Percentiles rank a stretch among this genome's conserved stretches.
Evolutionary conservation across 2,329 filamentous ascomycete genomes (phyloP).

Genomic region (Aspergillus sp.): DNA sequence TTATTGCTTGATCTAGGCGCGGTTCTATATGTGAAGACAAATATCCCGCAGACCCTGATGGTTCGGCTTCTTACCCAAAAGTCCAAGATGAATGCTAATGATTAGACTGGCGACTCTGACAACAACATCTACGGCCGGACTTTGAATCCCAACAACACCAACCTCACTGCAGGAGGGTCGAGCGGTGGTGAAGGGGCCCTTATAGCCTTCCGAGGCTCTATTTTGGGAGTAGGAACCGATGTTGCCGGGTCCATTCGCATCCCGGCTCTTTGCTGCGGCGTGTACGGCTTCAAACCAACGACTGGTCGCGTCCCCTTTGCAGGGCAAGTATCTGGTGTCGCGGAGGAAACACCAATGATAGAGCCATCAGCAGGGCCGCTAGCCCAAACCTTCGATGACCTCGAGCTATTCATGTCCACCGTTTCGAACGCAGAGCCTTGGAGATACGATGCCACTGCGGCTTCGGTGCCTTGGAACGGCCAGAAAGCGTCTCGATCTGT

Average conservation of each 20-base stretch:
- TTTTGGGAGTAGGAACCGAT: conserved; percentile 62
- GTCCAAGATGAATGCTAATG: background rate
- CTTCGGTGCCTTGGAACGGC: background rate
- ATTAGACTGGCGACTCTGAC: conserved; percentile 45
- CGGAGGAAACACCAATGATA: background rate
- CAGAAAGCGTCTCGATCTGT: background rate
- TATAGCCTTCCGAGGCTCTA: conserved; percentile 56
- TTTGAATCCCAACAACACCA: conserved; percentile 60
- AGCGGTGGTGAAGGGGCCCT: conserved; percentile 65
- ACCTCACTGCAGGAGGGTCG: conserved; percentile 61
- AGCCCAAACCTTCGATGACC: background rate
- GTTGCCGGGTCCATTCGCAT: conserved; percentile 49
- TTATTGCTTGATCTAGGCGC: conserved; percentile 60
- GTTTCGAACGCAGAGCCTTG: background rate
- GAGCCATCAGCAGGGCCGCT: background rate
- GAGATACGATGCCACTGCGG: background rate
- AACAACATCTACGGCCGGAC: conserved; percentile 63
- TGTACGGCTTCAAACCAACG: conserved; percentile 49
- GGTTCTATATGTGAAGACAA: conserved; percentile 67
- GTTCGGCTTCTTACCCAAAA: background rate
- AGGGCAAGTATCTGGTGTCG: background rate
- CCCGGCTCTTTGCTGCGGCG: conserved; percentile 50
- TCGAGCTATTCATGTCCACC: conserved; percentile 1
- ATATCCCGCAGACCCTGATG: conserved; percentile 57
- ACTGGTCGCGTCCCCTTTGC: background rate